Evolutionary conservation across 129 eudicot species (phyloP), one percentile per base, ranked within the genome.

Genomic region (Lactuca saligna): DNA sequence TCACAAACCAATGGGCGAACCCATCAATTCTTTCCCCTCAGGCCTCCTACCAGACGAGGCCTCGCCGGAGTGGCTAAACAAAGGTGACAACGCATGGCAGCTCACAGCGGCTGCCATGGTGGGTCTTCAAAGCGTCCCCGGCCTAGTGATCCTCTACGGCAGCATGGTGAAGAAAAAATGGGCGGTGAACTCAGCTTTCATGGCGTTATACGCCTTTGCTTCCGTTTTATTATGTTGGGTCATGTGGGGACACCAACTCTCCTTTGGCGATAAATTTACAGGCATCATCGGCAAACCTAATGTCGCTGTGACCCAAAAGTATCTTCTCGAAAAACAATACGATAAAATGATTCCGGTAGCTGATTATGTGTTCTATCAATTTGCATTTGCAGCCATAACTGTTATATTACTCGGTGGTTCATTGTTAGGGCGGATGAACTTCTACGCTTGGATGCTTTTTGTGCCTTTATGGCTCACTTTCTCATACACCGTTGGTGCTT

Each of bases 141-240:
- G 96, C 51, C 93, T 89, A 3, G 96, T 89, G 15, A 89, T 89
- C 17, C 82, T 89, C 5, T 89, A 89, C 54, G 96, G 96, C 11
- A 81, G 88, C 85, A 89, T 89, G 90, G 96, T 89, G 6, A 89
- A 89, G 85, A 86, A 89, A 41, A 88, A 88, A 78, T 88, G 96
- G 96, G 96, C 91, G 0, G 96, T 88, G 9, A 88, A 88, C 55
- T 88, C 96, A 0, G 93, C 96, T 32, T 89, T 89, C 65, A 89
- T 89, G 96, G 96, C 92, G 42, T 80, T 89, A 13, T 89, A 89
- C 38, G 96, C 92, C 58, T 89, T 89, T 34, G 93, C 96, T 0
- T 73, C 88, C 0, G 96, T 72, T 61, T 74, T 89, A 66, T 68
- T 86, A 12, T 89, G 96, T 66, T 89, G 96, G 96, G 93, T 89